A percentile compares a stretch with the other conserved stretches of the same genome.
phyloP scores from a whole-genome alignment of 345 rosid species.

The Cochlearia excelsa region DNA sequence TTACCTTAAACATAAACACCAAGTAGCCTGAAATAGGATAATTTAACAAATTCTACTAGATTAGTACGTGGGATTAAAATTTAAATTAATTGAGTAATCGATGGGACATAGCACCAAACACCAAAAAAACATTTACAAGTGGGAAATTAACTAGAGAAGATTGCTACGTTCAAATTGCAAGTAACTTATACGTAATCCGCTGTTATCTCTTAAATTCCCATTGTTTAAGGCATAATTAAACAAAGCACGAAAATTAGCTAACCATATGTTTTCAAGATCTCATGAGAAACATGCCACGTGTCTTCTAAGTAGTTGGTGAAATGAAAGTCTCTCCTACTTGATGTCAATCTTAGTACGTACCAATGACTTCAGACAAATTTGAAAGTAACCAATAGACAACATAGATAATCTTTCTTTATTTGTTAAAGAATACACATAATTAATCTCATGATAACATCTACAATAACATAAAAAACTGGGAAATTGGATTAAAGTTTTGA shows the following conservation, averaged over 20 bases:
- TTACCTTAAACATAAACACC: no score
- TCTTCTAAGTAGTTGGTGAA: slow-evolving; percentile 11
- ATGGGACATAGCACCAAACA: slow-evolving; percentile 34
- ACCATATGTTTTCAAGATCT: slow-evolving; percentile 27
- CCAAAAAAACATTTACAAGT: neutral
- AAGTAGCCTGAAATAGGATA: neutral
- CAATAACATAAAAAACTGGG: neutral
- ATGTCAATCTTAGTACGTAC: neutral
- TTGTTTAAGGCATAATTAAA: slow-evolving; percentile 17
- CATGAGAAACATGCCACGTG: slow-evolving; percentile 28
- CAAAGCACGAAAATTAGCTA: slow-evolving; percentile 31
- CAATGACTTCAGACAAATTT: neutral
- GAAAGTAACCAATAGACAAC: slow-evolving; percentile 13
- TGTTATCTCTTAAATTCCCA: neutral
- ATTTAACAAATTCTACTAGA: neutral
- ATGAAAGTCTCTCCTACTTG: neutral
- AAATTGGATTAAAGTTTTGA: no score
- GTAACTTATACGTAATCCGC: neutral
- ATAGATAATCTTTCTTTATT: neutral
- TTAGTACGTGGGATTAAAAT: neutral
- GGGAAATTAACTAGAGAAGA: slow-evolving; percentile 1
- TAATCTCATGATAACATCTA: neutral
- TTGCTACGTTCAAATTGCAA: slow-evolving; percentile 22
- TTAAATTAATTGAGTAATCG: slow-evolving; percentile 9
- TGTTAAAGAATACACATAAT: no score